phyloP scores from a whole-genome alignment of 2,329 filamentous ascomycete genomes.

The Aspergillus spinulosporus region DNA sequence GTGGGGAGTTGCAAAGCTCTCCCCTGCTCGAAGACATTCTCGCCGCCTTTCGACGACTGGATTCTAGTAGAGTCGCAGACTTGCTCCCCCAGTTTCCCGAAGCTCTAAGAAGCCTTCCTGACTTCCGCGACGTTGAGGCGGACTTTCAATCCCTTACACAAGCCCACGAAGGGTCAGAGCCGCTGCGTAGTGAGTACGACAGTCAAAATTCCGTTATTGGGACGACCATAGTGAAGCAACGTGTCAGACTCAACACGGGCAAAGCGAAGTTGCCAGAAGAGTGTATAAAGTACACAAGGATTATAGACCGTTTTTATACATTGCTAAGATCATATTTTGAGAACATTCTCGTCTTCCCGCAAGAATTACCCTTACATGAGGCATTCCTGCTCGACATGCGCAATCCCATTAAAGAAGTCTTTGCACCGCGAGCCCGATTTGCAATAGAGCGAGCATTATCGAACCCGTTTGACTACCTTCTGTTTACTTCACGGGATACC shows the following conservation, averaged over 20 bases:
- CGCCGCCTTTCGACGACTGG: slow-evolving; percentile 52
- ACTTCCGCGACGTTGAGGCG: slow-evolving; percentile 46
- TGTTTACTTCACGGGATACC: slow-evolving; percentile 46
- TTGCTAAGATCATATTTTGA: slow-evolving; percentile 49
- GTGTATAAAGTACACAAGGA: slow-evolving; percentile 56
- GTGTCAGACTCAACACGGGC: slow-evolving; percentile 59
- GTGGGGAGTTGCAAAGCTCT: slow-evolving; percentile 55
- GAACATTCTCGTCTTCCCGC: slow-evolving; percentile 50
- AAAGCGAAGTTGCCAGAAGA: slow-evolving; percentile 55
- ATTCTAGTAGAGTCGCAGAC: slow-evolving; percentile 50
- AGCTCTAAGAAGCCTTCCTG: slow-evolving; percentile 32
- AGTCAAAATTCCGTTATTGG: slow-evolving; percentile 59
- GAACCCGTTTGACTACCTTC: slow-evolving; percentile 61
- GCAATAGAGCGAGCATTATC: slow-evolving; percentile 61
- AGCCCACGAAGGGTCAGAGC: slow-evolving; percentile 48
- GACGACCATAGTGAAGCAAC: slow-evolving; percentile 61
- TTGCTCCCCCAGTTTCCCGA: slow-evolving; percentile 43
- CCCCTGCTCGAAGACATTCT: slow-evolving; percentile 55
- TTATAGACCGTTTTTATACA: slow-evolving; percentile 52
- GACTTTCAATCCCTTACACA: slow-evolving; percentile 52
- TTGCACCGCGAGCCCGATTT: slow-evolving; percentile 59
- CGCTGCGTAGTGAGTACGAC: slow-evolving; percentile 73
- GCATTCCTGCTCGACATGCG: slow-evolving; percentile 60
- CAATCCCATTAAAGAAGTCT: slow-evolving; percentile 58
- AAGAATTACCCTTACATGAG: slow-evolving; percentile 56